phyloP scores from a whole-genome alignment of 495 filamentous ascomycete genomes.

The Penicillium ochrochloron region DNA sequence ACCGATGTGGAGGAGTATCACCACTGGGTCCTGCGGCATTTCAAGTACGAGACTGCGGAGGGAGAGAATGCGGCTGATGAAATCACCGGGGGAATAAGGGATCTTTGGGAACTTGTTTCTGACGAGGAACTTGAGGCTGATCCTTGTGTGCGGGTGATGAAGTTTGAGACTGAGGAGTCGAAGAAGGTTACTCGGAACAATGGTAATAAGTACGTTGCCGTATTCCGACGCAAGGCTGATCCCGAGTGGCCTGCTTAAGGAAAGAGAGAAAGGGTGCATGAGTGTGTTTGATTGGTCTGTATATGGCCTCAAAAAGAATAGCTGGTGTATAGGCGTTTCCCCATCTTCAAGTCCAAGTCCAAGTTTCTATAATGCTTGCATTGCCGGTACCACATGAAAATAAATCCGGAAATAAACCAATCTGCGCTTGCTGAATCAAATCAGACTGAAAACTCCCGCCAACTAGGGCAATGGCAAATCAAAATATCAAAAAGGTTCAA shows the following conservation, averaged over 20 bases:
- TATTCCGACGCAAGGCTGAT: conserved; percentile 80
- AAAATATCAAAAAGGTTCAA: conserved; percentile 8
- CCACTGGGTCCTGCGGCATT: conserved; percentile 87
- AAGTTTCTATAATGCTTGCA: conserved; percentile 27
- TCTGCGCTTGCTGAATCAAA: conserved; percentile 16
- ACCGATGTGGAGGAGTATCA: conserved; percentile 96
- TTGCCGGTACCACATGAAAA: conserved; percentile 20
- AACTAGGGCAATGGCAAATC: conserved; percentile 12
- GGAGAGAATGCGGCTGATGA: conserved; percentile 33
- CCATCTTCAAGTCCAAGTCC: background rate
- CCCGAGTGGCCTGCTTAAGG: conserved; percentile 64
- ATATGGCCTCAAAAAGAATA: conserved; percentile 14
- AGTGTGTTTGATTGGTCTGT: background rate
- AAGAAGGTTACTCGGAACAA: conserved; percentile 94
- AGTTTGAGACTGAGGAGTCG: conserved; percentile 88
- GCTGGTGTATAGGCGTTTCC: conserved; percentile 25
- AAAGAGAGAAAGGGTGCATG: background rate
- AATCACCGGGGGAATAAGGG: conserved; percentile 50
- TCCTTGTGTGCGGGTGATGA: conserved; percentile 81
- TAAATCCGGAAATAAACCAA: conserved; percentile 3
- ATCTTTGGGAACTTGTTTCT: conserved; percentile 57
- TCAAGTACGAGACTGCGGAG: conserved; percentile 51
- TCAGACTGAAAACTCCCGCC: background rate
- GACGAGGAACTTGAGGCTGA: conserved; percentile 72
- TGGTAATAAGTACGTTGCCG: conserved; percentile 84